Base-by-base conservation (phyloP, 2,329 filamentous ascomycete species). In the Leptographium galeiforme region DNA sequence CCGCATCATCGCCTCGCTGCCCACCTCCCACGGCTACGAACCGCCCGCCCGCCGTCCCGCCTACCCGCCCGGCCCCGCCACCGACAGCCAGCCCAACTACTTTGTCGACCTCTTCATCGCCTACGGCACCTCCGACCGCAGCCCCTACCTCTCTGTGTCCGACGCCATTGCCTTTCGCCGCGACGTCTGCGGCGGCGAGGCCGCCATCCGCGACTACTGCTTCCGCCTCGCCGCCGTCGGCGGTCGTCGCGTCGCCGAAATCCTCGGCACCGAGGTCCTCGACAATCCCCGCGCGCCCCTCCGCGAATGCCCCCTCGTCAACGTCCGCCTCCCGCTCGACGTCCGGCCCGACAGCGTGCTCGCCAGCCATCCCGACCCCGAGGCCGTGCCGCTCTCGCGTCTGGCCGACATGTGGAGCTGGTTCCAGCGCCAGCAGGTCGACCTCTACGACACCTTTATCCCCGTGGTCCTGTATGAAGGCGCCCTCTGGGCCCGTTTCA, bases 11-110 rank as follows among this genome's bases (percentile, higher is more conserved):
- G 81, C 79, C 16, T 81, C 80, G 0, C 67, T 86, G 11, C 85
- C 86, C 1, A 89, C 85, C 0, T 84, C 81, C 4, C 81, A 83
- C 65, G 82, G 83, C 2, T 88, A 82, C 63, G 61, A 13, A 8
- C 16, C 19, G 16, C 48, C 48, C 16, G 30, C 5, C 4, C 13
- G 8, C 1, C 39, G 48, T 3, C 32, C 44, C 0, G 13, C 44
- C 8, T 10, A 38, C 25, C 25, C 25, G 38, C 10, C 44, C 11
- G 57, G 59, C 10, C 18, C n/a, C 16, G 51, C 55, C n/a, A 8
- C 33, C 6, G 33, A 59, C 45, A 48, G 57, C 14, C 47, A 56
- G 13, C 76, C 77, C 47, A 72, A 73, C 12, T 68, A 72, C 16
- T 89, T 84, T 58, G 72, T 80, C 25, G 66, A 66, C 13, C 74